phyloP scores from a whole-genome alignment of 176 grass and related monocot species.

The Ampelocalamus luodianensis region DNA sequence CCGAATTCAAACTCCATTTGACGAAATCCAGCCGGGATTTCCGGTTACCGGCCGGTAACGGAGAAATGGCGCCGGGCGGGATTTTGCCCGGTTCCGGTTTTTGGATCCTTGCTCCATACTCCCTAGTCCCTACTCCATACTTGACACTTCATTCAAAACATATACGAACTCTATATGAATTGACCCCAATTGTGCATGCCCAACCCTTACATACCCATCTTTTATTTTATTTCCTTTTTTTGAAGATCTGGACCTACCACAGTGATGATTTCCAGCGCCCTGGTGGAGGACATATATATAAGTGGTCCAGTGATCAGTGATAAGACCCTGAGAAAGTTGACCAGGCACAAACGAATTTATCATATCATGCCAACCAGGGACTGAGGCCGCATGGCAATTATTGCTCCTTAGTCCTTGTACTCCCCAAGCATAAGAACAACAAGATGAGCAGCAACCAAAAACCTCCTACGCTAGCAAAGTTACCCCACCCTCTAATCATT shows the following conservation, averaged over 20 bases:
- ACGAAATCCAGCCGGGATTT: too few relatives aligned
- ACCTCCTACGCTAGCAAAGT: constrained; percentile 39
- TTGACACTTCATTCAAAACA: neutral
- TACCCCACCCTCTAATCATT: constrained; percentile 45
- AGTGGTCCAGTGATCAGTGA: constrained; percentile 41
- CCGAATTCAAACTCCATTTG: too few relatives aligned
- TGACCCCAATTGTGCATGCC: constrained; percentile 7
- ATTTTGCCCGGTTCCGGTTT: too few relatives aligned
- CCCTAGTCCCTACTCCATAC: neutral
- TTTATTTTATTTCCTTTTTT: constrained; percentile 4
- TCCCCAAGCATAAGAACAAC: constrained; percentile 2
- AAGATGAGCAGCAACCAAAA: constrained; percentile 31
- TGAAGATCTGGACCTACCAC: constrained; percentile 48
- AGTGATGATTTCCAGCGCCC: constrained; percentile 13
- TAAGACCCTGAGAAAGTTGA: constrained; percentile 32
- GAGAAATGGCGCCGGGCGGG: too few relatives aligned
- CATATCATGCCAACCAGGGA: constrained; percentile 27
- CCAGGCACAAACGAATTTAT: constrained; percentile 26
- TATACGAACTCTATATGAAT: neutral
- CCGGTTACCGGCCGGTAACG: too few relatives aligned
- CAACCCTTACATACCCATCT: neutral
- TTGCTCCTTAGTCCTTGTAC: constrained; percentile 21
- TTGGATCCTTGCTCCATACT: too few relatives aligned
- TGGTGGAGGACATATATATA: constrained; percentile 22
- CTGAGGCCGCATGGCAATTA: constrained; percentile 24